These are phyloP conservation scores for Leptodermis oblonga DNA, from an alignment of 257 asterid genomes.

Conservation along the genomic window DNA sequence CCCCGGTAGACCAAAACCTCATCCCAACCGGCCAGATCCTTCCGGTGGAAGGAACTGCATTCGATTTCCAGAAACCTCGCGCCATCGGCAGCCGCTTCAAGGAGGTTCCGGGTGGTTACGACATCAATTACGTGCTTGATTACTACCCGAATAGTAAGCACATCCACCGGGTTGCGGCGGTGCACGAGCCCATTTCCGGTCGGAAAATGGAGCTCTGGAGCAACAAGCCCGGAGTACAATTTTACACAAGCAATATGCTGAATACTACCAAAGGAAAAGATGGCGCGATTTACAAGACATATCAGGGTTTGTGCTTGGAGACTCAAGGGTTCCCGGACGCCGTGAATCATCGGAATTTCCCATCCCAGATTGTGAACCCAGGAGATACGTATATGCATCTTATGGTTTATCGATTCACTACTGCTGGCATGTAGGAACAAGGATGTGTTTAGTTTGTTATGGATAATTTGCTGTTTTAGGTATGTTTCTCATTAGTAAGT, in stretches of 20 bases:
- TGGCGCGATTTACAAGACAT: constrained; percentile 41
- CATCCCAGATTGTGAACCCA: constrained; percentile 67
- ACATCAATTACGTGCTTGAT: constrained; percentile 70
- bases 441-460: neutral
- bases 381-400: constrained; percentile 51
- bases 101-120: constrained; percentile 51
- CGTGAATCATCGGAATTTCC: constrained; percentile 70
- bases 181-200: constrained; percentile 45
- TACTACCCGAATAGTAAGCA: constrained; percentile 18
- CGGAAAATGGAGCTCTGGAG: constrained; percentile 83
- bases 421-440: constrained; percentile 16
- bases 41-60: constrained; percentile 49
- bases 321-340: constrained; percentile 89
- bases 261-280: constrained; percentile 42
- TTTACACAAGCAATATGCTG: constrained; percentile 68
- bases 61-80: constrained; percentile 49
- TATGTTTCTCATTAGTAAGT: too few relatives aligned
- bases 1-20: constrained; percentile 55
- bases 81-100: constrained; percentile 41
- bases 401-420: constrained; percentile 74
- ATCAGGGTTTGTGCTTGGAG: constrained; percentile 69
- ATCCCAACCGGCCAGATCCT: constrained; percentile 67
- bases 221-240: constrained; percentile 73
- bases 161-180: constrained; percentile 45
- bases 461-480: neutral